Conservation (phyloP, 2,329 filamentous ascomycete genomes). For the Coniochaeta hoffmannii region DNA sequence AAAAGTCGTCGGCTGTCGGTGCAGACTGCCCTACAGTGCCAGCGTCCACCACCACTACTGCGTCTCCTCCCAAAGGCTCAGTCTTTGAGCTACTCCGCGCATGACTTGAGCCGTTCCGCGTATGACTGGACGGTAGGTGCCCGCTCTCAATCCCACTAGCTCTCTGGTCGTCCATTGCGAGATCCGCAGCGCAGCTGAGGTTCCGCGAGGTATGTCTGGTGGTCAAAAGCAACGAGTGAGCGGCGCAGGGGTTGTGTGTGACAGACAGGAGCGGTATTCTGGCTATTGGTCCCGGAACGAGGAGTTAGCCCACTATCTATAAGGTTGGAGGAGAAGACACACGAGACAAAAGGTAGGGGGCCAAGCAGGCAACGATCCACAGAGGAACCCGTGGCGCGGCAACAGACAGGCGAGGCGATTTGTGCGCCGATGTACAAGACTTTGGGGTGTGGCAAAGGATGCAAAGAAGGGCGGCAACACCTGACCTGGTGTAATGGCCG, state of each 20-base stretch:
- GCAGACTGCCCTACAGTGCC: constrained; percentile 9
- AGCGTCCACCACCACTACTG: constrained; percentile 28
- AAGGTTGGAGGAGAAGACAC: background rate
- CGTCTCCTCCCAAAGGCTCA: constrained; percentile 31
- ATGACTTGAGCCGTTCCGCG: constrained; percentile 29
- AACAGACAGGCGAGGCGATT: background rate
- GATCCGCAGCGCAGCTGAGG: background rate
- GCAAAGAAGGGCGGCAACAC: background rate
- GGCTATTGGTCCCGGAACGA: constrained; percentile 1
- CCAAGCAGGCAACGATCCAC: background rate
- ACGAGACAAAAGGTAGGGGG: background rate
- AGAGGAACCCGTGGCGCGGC: background rate
- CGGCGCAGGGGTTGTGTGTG: background rate
- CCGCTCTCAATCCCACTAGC: constrained; percentile 27
- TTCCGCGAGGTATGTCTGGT: background rate
- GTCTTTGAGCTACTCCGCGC: constrained; percentile 31
- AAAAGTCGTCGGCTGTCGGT: background rate
- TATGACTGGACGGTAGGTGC: constrained; percentile 22
- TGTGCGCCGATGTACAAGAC: background rate
- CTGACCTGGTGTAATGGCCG: background rate
- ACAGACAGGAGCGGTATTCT: background rate
- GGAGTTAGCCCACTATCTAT: constrained; percentile 1
- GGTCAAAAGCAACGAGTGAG: background rate
- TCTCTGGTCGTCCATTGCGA: constrained; percentile 35
- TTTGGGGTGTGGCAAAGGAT: background rate